phyloP scores from a whole-genome alignment of 2,329 filamentous ascomycete genomes.

The Fusarium nygamai region DNA sequence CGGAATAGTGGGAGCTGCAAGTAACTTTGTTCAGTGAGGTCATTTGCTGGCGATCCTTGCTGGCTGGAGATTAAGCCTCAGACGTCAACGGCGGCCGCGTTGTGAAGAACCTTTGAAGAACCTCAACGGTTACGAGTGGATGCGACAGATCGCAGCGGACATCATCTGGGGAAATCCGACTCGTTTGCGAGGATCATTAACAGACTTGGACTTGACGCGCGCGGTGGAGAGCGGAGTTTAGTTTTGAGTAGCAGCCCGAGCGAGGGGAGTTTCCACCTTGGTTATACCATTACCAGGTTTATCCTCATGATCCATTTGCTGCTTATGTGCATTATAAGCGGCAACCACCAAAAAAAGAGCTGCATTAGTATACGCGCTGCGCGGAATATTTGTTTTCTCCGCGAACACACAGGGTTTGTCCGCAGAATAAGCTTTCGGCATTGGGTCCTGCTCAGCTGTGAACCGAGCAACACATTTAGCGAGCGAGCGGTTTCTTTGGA shows the following conservation, averaged over 20 bases:
- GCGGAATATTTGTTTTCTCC: not conserved
- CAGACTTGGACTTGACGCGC: not conserved
- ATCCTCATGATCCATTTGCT: not conserved
- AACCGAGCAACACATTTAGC: not conserved
- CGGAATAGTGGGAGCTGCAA: not conserved
- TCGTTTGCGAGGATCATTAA: not conserved
- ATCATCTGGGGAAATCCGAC: not conserved
- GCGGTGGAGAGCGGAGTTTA: not conserved
- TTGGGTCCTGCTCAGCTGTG: not conserved
- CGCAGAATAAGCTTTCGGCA: not conserved
- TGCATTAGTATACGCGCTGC: not conserved
- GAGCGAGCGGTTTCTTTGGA: not conserved
- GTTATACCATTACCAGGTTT: not conserved
- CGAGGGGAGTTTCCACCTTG: not conserved
- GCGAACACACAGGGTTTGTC: not conserved
- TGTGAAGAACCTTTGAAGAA: not conserved
- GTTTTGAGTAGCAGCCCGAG: not conserved
- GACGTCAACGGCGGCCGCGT: not conserved
- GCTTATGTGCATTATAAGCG: not conserved
- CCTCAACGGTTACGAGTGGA: not conserved
- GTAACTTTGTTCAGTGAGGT: not conserved
- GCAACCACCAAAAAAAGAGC: not conserved
- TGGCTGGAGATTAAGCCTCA: not conserved
- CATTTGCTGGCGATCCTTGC: not conserved
- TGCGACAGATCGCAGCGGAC: not conserved